phyloP scores from a whole-genome alignment of 441 rosid species.

The Adansonia grandidieri region DNA sequence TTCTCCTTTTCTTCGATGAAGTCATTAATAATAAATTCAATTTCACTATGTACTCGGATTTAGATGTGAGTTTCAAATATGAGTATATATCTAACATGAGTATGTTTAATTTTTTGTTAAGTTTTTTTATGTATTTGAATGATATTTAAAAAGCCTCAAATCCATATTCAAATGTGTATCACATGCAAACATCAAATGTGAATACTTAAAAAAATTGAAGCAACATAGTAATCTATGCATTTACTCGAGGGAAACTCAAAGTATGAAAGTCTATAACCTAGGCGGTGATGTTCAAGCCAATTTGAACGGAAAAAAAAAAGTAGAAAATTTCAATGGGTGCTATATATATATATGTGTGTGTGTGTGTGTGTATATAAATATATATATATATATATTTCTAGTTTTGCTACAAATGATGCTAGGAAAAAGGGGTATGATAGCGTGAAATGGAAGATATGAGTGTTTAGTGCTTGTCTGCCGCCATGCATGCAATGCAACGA shows the following conservation, averaged over 20 bases:
- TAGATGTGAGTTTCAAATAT: too few species aligned
- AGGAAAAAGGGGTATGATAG: conserved; percentile 36
- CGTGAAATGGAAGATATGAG: conserved; percentile 52
- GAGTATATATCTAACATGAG: too few species aligned
- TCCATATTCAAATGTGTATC: too few species aligned
- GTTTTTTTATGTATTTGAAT: too few species aligned
- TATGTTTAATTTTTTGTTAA: too few species aligned
- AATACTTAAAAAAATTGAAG: too few species aligned
- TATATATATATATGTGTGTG: too few species aligned
- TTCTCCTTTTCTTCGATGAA: neutral
- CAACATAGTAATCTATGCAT: neutral
- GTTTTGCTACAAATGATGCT: conserved; percentile 28
- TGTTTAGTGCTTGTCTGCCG: conserved; percentile 59
- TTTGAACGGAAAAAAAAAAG: conserved; percentile 28
- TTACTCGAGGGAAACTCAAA: conserved; percentile 41
- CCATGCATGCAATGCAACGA: conserved; percentile 57
- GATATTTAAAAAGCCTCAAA: too few species aligned
- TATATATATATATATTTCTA: neutral
- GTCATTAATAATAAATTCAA: conserved; percentile 21
- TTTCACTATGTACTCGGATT: neutral
- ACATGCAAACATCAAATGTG: too few species aligned
- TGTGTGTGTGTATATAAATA: too few species aligned
- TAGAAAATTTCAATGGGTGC: neutral
- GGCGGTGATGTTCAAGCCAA: conserved; percentile 26
- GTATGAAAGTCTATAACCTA: conserved; percentile 5